Base-by-base conservation (phyloP, 768 basidiomycete species). In the Leccinum boreale region DNA sequence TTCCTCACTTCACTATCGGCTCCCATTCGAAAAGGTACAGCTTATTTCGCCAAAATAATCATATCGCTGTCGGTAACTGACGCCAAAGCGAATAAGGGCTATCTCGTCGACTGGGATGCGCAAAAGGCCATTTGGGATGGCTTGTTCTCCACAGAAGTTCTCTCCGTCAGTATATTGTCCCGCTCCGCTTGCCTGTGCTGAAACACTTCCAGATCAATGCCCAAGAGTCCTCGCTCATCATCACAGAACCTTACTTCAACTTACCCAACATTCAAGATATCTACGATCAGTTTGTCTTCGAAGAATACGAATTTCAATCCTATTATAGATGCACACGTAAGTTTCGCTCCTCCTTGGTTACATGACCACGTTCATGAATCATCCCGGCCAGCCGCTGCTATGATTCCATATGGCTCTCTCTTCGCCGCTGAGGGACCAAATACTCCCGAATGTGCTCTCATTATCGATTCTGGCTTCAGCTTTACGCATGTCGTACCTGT, bases 211-310 rank as follows among this genome's bases (percentile, higher is more conserved):
- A 95, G 93, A 75, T 92, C 56, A 83, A 92, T 67, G 85, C 92
- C 0, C 75, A 84, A 1, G 79, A 83, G 52, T 84, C 88, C 0
- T 86, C 89, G 4, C 77, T 98, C 35, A 77, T 98, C 50, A 82
- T 98, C 56, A 97, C 96, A 5, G 95, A 98, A 74, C 94, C 95
- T 5, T 92, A 92, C 69, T 91, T 96, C 80, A 94, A 98, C 74
- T 77, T 95, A 9, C 90, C 92, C 24, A 94, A 92, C 67, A 83
- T 97, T 12, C 92, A 94, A 73, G 91, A 94, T 26, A 82, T 91
- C 33, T 94, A 95, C 66, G 95, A 98, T 70, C 93, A 98, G 73
- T 90, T 98, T 69, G 79, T 96, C 3, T 98, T 97, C 66, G 95
- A 98, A 70, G 94, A 98, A 74, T 98, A 94, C 75, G 94, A 95